Evolutionary conservation across 768 basidiomycete species (phyloP).

Genomic region (Boletus vinaceobasis): DNA sequence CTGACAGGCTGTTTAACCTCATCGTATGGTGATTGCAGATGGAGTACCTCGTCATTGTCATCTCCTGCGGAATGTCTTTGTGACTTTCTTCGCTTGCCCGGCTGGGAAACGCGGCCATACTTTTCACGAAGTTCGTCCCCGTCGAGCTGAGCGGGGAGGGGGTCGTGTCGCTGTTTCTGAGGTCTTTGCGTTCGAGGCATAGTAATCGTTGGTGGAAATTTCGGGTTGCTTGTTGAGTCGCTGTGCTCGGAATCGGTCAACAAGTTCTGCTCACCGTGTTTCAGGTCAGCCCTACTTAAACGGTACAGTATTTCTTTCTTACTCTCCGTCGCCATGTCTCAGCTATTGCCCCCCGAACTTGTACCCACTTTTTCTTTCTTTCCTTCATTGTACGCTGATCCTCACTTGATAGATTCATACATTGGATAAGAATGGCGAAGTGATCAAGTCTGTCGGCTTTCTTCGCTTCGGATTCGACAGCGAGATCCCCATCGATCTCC

Average conservation of each 20-base stretch:
- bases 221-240: slow-evolving; percentile 2
- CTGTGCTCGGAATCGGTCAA: slow-evolving; percentile 1
- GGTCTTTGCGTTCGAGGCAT: slow-evolving; percentile 68
- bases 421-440: slow-evolving; percentile 70
- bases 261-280: too few species aligned
- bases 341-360: slow-evolving; percentile 15
- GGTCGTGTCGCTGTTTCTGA: slow-evolving; percentile 74
- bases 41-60: slow-evolving; percentile 57
- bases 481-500: slow-evolving; percentile 71
- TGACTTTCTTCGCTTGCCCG: slow-evolving; percentile 70
- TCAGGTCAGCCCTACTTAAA: background rate
- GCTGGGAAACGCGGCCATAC: slow-evolving; percentile 74
- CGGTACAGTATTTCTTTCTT: background rate
- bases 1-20: slow-evolving; percentile 35
- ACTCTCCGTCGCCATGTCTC: slow-evolving; percentile 17
- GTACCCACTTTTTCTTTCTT: slow-evolving; percentile 6
- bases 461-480: slow-evolving; percentile 89
- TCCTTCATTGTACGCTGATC: slow-evolving; percentile 4
- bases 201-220: slow-evolving; percentile 9
- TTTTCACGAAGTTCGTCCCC: slow-evolving; percentile 74
- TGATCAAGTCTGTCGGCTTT: slow-evolving; percentile 79
- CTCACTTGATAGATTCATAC: slow-evolving; percentile 47
- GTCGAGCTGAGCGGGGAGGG: slow-evolving; percentile 78
- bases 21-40: slow-evolving; percentile 4
- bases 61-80: slow-evolving; percentile 43